Evolutionary conservation across 352 stramenopile genomes (phyloP).

Genomic region (Pythium dissotocum): DNA sequence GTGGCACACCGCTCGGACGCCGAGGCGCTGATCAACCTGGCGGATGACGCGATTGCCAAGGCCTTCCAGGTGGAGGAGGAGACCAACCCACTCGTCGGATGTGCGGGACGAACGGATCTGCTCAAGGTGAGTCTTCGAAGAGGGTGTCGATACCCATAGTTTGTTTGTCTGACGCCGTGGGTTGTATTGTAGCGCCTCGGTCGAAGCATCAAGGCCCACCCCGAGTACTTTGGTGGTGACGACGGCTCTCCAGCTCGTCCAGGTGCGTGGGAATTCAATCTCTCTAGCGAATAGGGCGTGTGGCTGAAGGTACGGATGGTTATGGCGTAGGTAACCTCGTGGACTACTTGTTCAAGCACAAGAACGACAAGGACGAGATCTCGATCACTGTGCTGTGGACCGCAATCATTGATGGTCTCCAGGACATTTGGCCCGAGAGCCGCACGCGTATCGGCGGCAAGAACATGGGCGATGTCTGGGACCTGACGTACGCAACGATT

Average conservation of each 20-base stretch:
- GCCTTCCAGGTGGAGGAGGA: conserved; percentile 77
- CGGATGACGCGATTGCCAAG: conserved; percentile 63
- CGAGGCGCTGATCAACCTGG: conserved; percentile 49
- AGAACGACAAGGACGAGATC: conserved; percentile 53
- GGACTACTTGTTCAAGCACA: conserved; percentile 68
- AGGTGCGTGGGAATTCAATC: conserved; percentile 15
- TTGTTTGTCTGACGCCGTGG: not conserved
- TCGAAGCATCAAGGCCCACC: conserved; percentile 64
- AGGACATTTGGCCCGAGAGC: conserved; percentile 85
- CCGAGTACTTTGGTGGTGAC: conserved; percentile 64
- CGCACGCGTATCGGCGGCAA: conserved; percentile 63
- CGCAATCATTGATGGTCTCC: conserved; percentile 75
- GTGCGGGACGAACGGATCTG: conserved; percentile 64
- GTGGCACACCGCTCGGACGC: conserved; percentile 63
- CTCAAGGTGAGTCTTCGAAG: conserved; percentile 44
- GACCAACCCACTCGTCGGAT: conserved; percentile 79
- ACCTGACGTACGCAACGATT: conserved; percentile 47
- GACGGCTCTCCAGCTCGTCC: conserved; percentile 47
- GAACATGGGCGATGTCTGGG: conserved; percentile 89
- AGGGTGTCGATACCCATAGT: not conserved
- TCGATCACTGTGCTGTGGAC: conserved; percentile 77
- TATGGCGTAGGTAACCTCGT: conserved; percentile 64
- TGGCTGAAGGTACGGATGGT: not conserved
- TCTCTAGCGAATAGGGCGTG: not conserved
- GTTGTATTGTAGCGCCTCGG: conserved; percentile 46